Conservation (phyloP, 2,329 filamentous ascomycete genomes). For the Zymoseptoria crescenta region DNA sequence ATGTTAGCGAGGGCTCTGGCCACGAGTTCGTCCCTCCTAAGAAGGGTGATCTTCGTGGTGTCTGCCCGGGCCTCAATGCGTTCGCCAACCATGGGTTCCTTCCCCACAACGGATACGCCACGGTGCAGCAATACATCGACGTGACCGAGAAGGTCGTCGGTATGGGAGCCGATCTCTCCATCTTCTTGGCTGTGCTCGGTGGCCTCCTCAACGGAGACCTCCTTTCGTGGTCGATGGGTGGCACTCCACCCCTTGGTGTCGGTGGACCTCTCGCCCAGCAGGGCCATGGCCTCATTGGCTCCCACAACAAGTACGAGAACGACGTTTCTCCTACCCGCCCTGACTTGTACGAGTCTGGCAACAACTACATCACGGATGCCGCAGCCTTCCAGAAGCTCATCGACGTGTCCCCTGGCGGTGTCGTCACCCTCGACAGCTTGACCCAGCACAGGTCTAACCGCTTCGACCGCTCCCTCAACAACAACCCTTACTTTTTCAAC, state of each 20-base stretch:
- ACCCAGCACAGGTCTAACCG: constrained; percentile 13
- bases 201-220: constrained; percentile 27
- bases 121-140: constrained; percentile 25
- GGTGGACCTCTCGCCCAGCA: constrained; percentile 7
- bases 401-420: constrained; percentile 13
- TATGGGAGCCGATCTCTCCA: constrained; percentile 28
- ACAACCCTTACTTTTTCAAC: constrained; percentile 22
- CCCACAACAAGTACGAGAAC: constrained; percentile 31
- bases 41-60: constrained; percentile 23
- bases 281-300: constrained; percentile 20
- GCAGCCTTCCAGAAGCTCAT: constrained; percentile 25
- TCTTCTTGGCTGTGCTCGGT: constrained; percentile 28
- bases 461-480: constrained; percentile 18
- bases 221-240: constrained; percentile 26
- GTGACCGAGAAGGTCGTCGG: constrained; percentile 25
- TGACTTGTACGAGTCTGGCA: constrained; percentile 26
- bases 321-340: constrained; percentile 30
- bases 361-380: constrained; percentile 22
- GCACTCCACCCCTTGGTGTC: constrained; percentile 14
- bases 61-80: constrained; percentile 29
- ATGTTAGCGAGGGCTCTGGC: constrained; percentile 18
- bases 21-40: constrained; percentile 26
- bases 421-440: constrained; percentile 13
- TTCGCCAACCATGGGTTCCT: constrained; percentile 23
- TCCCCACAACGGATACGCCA: constrained; percentile 27